Evolutionary conservation across 2,329 filamentous ascomycete genomes (phyloP), one percentile per base, ranked within the genome.

Genomic region (Botrytis elliptica): DNA sequence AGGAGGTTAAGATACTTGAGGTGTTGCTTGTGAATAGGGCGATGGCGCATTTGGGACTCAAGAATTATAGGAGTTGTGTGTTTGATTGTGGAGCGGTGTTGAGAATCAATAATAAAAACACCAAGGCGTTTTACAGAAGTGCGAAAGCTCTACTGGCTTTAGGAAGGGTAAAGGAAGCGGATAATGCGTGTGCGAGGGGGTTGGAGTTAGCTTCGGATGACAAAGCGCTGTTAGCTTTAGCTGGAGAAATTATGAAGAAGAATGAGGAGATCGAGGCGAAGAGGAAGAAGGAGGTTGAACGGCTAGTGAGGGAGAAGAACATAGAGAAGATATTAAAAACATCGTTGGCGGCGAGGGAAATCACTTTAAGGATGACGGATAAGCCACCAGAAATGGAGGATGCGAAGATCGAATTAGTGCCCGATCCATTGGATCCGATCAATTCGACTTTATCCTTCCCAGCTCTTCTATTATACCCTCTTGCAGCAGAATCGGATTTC

Each of bases 51-150:
- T 86, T 99, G 75, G 92, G 94, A 82, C 87, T 98, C 77, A 89
- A 90, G 81, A 99, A 99, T 85, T 96, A 95, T 84, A 91, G 95
- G 76, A 91, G 90, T 76, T 94, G 92, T 83, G 97, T 92, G 79
- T 87, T 92, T 66, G 96, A 98, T 85, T 96, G 95, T 82, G 92
- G 91, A 3, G 87, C 89, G 12, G 92, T 93, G 1, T 87, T 99
- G 75, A 89, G 90, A 57, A 85, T 98, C 74, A 97, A 98, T 83
- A 88, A 91, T 4, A 82, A 82, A 69, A 98, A 97, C 82, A 82
- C 97, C 79, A 99, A 99, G 84, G 95, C 96, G 1, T 94, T 91
- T 84, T 99, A 97, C 83, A 92, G 96, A 76, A 94, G 92, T 72
- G 89, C 92, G 3, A 86, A 87, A 74, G 95, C 96, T 6, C 88